Percentiles rank a stretch among this genome's conserved stretches.
Conservation (phyloP, 805 yeast species). For the Blastobotrys mokoenaii region DNA sequence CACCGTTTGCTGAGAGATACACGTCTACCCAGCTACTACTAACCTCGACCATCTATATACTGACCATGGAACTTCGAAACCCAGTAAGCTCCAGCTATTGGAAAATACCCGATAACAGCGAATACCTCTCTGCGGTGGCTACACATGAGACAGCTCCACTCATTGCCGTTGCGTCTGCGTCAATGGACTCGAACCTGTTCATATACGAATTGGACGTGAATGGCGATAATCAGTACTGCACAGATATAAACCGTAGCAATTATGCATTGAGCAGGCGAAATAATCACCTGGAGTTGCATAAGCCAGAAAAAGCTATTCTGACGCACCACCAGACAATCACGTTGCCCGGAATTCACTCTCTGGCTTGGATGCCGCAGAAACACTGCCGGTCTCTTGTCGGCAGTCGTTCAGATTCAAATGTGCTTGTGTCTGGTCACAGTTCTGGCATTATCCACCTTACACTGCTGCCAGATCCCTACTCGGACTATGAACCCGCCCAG, state of each 20-base stretch:
- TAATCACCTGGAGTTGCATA: too few relatives aligned
- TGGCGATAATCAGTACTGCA: slow-evolving; percentile 13
- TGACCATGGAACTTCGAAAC: background rate
- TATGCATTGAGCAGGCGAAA: too few relatives aligned
- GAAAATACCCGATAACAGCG: slow-evolving; percentile 30
- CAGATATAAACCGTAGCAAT: background rate
- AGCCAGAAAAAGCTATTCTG: slow-evolving; percentile 24
- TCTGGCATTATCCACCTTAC: slow-evolving; percentile 69
- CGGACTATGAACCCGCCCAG: slow-evolving; percentile 50
- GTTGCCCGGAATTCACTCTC: slow-evolving; percentile 43
- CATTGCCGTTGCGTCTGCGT: slow-evolving; percentile 51
- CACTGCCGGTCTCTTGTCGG: slow-evolving; percentile 33
- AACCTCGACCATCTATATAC: too few relatives aligned
- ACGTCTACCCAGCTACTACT: too few relatives aligned
- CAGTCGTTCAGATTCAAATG: slow-evolving; percentile 23
- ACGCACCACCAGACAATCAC: slow-evolving; percentile 54
- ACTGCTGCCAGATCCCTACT: slow-evolving; percentile 48
- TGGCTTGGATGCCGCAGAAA: slow-evolving; percentile 33
- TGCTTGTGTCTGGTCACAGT: slow-evolving; percentile 58
- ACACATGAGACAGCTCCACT: slow-evolving; percentile 31
- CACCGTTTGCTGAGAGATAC: too few relatives aligned
- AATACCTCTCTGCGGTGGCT: slow-evolving; percentile 30
- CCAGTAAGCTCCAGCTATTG: slow-evolving; percentile 26
- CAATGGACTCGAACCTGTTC: slow-evolving; percentile 38
- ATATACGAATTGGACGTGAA: slow-evolving; percentile 41